These are phyloP conservation scores for Microdochium paspali DNA, from an alignment of 2,329 filamentous ascomycete species.

Conservation along the genomic window DNA sequence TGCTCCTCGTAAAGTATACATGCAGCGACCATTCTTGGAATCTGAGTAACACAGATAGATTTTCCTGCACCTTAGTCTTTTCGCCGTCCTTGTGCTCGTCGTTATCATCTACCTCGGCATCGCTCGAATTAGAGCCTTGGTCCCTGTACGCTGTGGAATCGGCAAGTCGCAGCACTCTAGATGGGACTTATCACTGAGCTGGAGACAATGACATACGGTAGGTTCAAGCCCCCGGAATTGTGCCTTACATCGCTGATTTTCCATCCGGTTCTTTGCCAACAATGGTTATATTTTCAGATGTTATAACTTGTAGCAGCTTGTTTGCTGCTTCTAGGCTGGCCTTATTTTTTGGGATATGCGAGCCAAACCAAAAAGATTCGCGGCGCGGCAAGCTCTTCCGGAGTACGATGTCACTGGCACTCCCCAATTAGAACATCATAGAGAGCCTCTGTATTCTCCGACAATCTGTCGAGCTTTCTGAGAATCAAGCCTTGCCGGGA, in stretches of 20 bases:
- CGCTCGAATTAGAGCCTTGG: background rate
- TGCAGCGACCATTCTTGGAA: conserved; percentile 6
- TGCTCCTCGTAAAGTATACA: conserved; percentile 2
- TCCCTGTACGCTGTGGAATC: background rate
- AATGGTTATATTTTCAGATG: background rate
- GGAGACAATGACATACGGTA: background rate
- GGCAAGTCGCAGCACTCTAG: conserved; percentile 1
- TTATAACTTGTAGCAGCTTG: background rate
- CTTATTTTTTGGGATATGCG: background rate
- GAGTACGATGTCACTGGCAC: background rate
- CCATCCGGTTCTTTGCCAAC: conserved; percentile 2
- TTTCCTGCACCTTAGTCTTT: conserved; percentile 1
- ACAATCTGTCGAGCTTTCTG: background rate
- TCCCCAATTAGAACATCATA: conserved; percentile 1
- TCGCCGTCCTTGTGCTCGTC: background rate
- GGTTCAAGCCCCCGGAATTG: background rate
- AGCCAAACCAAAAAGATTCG: background rate
- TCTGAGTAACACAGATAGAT: conserved; percentile 2
- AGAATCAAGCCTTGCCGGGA: background rate
- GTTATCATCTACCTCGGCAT: conserved; percentile 1
- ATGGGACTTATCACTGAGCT: background rate
- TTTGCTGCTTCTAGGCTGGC: conserved; percentile 1
- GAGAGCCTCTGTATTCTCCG: background rate
- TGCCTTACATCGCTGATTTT: conserved; percentile 1
- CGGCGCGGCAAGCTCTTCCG: background rate